These are phyloP conservation scores for Iberis pinnata DNA, from an alignment of 345 rosid genomes.

Conservation along the genomic window DNA sequence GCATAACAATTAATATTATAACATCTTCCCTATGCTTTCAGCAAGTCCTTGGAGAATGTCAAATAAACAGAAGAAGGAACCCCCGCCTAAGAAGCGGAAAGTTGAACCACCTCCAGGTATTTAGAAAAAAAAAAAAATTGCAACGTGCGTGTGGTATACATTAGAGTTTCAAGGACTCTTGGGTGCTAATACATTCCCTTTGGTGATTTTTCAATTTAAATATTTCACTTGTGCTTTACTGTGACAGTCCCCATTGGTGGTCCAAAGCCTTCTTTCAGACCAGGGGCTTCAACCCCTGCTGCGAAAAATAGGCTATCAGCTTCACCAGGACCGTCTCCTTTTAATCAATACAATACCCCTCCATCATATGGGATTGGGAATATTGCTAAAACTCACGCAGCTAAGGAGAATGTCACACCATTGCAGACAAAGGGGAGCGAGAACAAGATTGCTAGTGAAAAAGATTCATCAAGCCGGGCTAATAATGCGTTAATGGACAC, in stretches of 20 bases:
- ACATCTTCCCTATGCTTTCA: slow-evolving; percentile 34
- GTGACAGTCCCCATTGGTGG: slow-evolving; percentile 26
- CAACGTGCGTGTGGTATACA: slow-evolving; percentile 10
- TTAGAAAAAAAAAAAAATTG: not conserved
- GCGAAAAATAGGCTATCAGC: slow-evolving; percentile 50
- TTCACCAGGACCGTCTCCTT: slow-evolving; percentile 68
- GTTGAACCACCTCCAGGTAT: slow-evolving; percentile 76
- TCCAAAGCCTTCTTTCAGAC: slow-evolving; percentile 48
- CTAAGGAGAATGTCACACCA: slow-evolving; percentile 37
- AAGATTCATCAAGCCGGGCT: slow-evolving; percentile 43
- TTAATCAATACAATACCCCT: slow-evolving; percentile 42
- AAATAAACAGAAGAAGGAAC: slow-evolving; percentile 66
- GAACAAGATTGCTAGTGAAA: slow-evolving; percentile 39
- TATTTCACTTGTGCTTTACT: not conserved
- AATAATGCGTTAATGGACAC: slow-evolving; percentile 37
- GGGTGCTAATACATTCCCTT: slow-evolving; percentile 12
- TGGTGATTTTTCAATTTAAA: slow-evolving; percentile 1
- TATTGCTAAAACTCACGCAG: slow-evolving; percentile 34
- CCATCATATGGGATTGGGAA: slow-evolving; percentile 51
- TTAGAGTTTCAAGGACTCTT: slow-evolving; percentile 20
- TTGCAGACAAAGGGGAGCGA: slow-evolving; percentile 44
- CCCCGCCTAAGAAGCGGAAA: slow-evolving; percentile 70
- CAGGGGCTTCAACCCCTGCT: slow-evolving; percentile 41
- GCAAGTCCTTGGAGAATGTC: slow-evolving; percentile 64
- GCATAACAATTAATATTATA: slow-evolving; percentile 10